Conservation (phyloP, 805 yeast genomes). For the Kluyveromyces lactis region DNA sequence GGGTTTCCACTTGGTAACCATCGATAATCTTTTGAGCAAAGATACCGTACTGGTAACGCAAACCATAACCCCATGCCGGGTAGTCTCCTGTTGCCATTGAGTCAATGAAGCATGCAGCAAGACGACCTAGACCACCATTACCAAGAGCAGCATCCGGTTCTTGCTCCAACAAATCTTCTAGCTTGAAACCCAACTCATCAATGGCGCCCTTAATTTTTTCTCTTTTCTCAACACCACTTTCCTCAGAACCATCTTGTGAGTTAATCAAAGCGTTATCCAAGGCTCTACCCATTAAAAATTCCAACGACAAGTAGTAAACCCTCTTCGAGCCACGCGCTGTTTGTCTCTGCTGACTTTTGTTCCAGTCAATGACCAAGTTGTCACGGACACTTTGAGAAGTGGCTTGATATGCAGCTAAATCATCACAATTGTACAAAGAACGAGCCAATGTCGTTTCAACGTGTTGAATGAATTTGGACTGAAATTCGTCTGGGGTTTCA, state of each 20-base stretch:
- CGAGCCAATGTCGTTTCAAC: constrained; percentile 91
- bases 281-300: constrained; percentile 91
- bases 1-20: constrained; percentile 90
- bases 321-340: constrained; percentile 78
- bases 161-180: constrained; percentile 76
- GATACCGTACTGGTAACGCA: constrained; percentile 89
- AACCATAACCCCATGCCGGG: constrained; percentile 95
- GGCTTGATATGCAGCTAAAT: constrained; percentile 87
- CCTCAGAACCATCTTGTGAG: constrained; percentile 37
- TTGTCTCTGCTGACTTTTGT: constrained; percentile 84
- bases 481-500: constrained; percentile 46
- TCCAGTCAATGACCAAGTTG: constrained; percentile 78
- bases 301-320: constrained; percentile 78
- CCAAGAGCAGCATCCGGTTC: constrained; percentile 95
- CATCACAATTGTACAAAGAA: constrained; percentile 85
- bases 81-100: constrained; percentile 78
- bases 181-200: constrained; percentile 72
- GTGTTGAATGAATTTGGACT: constrained; percentile 64
- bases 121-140: constrained; percentile 90
- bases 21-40: constrained; percentile 83
- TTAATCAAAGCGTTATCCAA: constrained; percentile 90
- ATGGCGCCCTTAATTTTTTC: constrained; percentile 47
- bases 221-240: constrained; percentile 44
- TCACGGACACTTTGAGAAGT: constrained; percentile 74
- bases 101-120: constrained; percentile 91